Evolutionary conservation across 495 filamentous ascomycete genomes (phyloP).

Genomic region (Aspergillus cavernicola): DNA sequence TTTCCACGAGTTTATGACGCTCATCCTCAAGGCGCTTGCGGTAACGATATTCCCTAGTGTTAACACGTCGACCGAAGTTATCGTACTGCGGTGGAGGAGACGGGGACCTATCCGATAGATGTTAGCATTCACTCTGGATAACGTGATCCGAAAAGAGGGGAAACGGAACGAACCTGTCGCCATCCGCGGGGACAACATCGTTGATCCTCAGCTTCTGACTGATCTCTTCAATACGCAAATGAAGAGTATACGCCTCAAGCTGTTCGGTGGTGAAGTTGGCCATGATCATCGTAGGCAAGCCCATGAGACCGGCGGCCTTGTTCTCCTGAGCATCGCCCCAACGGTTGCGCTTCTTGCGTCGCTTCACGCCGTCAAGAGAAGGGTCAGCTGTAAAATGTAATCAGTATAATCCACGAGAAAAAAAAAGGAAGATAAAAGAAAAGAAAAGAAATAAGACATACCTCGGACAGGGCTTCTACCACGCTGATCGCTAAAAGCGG

Average conservation of each 20-base stretch:
- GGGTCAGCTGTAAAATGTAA: conserved; percentile 37
- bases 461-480: conserved; percentile 71
- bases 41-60: conserved; percentile 95
- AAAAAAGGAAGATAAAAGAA: background rate
- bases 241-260: conserved; percentile 91
- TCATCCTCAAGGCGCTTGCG: conserved; percentile 97
- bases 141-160: background rate
- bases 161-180: conserved; percentile 63
- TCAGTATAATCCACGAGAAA: background rate
- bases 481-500: conserved; percentile 55
- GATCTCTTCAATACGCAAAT: conserved; percentile 96
- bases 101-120: conserved; percentile 63
- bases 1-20: conserved; percentile 95
- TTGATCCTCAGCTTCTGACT: conserved; percentile 98
- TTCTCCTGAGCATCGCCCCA: conserved; percentile 97
- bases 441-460: conserved; percentile 27
- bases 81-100: conserved; percentile 97
- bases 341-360: conserved; percentile 95
- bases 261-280: conserved; percentile 97
- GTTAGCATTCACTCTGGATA: conserved; percentile 12
- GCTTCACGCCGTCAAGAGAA: conserved; percentile 67
- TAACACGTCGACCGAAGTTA: conserved; percentile 97
- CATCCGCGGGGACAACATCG: conserved; percentile 93
- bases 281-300: conserved; percentile 90
- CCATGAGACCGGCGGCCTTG: conserved; percentile 97